These are phyloP conservation scores for Tolypocladium ovalisporum DNA, from an alignment of 2,329 filamentous ascomycete genomes.

Conservation along the genomic window DNA sequence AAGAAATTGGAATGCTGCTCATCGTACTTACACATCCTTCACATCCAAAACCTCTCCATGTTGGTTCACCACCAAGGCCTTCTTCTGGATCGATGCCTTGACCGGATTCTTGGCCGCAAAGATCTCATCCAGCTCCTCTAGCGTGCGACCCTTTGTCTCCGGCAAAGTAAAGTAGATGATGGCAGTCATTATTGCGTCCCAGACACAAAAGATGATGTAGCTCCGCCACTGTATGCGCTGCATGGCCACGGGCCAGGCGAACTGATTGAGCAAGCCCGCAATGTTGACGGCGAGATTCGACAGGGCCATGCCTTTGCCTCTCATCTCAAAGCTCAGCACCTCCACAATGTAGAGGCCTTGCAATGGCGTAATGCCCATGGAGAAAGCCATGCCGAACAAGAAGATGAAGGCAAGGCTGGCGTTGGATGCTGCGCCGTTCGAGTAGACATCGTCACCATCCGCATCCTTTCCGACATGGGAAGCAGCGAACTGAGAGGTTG, in stretches of 20 bases:
- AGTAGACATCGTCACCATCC: neutral
- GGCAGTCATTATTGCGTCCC: neutral
- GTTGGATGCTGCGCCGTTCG: neutral
- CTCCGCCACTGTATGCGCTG: neutral
- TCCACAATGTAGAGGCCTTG: neutral
- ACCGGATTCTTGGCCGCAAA: neutral
- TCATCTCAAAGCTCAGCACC: neutral
- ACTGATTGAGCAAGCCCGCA: neutral
- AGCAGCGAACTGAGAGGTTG: neutral
- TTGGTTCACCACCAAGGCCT: neutral
- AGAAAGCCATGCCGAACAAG: neutral
- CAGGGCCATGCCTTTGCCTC: neutral
- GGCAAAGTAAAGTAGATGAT: neutral
- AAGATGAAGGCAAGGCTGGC: neutral
- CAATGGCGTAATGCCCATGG: neutral
- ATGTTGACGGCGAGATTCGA: neutral
- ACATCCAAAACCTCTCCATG: neutral
- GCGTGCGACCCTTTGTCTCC: neutral
- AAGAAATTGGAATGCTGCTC: neutral
- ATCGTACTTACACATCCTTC: neutral
- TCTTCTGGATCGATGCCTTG: neutral
- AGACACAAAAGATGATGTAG: neutral
- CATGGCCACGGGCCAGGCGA: neutral
- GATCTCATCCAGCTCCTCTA: neutral
- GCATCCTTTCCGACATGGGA: neutral